Base-by-base conservation (phyloP, 805 yeast genomes). In the Clavispora fructus region DNA sequence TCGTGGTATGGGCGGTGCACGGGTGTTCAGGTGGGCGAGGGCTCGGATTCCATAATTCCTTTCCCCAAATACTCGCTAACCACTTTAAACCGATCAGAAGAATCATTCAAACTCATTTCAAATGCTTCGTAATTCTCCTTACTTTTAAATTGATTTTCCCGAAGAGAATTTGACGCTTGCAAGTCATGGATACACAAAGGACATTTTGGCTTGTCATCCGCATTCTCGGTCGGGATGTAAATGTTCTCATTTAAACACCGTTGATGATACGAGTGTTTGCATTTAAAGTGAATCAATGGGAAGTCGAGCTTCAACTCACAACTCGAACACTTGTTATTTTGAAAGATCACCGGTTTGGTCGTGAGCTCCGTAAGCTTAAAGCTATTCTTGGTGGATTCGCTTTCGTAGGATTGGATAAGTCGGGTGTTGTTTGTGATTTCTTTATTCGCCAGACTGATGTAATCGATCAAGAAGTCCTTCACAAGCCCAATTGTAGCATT, bases 221-320 rank as follows among this genome's bases (percentile, higher is more conserved):
- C 44, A 1, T 29, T 31, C 13, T 38, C 39, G 42, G 14, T 17
- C 8, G 58, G 59, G 17, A 62, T 64, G 48, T 63, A 51, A n/a
- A 50, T 51, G 40, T 71, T 77, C 38, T 80, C 82, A 42, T 73
- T 73, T 25, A 89, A 64, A 60, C 99, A 94, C 39, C 85, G 71
- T 54, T 85, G 87, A 59, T 94, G 98, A 59, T 80, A 90, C 3
- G 94, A 80, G 58, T 94, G 99, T 28, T 76, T 75, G 67, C 99
- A 94, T 52, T 81, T 78, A 69, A 92, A 94, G 56, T 87, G 95
- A 0, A 87, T 78, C 2, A 84, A 76, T 0, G 98, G 97, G 37
- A 83, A 73, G 48, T 87, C 95, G 17, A 92, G 65, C 11, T 78
- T 74, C 38, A 75, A 68, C 9, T 77, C 70, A 60, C 97, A 91